A percentile compares a stretch with the other conserved stretches of the same genome.
These are phyloP conservation scores for Scheffersomyces stipitis DNA, from an alignment of 805 yeast genomes.

Conservation along the genomic window DNA sequence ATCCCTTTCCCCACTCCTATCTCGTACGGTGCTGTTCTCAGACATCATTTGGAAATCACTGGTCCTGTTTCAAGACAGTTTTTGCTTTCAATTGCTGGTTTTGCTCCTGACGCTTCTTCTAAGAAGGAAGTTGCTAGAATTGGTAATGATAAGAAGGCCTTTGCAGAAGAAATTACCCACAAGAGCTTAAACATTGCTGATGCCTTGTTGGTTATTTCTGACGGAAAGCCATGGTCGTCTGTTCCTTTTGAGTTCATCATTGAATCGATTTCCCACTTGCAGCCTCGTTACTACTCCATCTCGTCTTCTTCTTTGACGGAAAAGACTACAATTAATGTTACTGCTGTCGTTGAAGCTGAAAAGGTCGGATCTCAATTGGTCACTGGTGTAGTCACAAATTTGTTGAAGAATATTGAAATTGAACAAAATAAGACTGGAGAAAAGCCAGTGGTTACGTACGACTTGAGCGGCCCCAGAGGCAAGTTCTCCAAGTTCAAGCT, in stretches of 20 bases:
- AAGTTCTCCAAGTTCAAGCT: conserved; percentile 54
- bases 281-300: conserved; percentile 94
- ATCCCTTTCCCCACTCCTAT: conserved; percentile 76
- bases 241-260: conserved; percentile 85
- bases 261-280: conserved; percentile 78
- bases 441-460: conserved; percentile 56
- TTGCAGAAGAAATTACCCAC: conserved; percentile 62
- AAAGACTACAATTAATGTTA: conserved; percentile 72
- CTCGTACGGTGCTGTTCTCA: conserved; percentile 81
- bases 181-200: conserved; percentile 75
- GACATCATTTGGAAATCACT: conserved; percentile 85
- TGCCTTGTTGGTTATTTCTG: conserved; percentile 60
- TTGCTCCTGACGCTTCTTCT: conserved; percentile 69
- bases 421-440: conserved; percentile 46
- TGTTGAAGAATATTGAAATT: conserved; percentile 69
- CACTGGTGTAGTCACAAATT: conserved; percentile 89
- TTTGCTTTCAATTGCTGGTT: conserved; percentile 67
- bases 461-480: conserved; percentile 81
- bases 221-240: conserved; percentile 64
- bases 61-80: conserved; percentile 94
- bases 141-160: conserved; percentile 66
- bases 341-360: conserved; percentile 87
- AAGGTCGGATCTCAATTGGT: conserved; percentile 30
- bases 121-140: conserved; percentile 51
- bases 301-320: conserved; percentile 84